Percentiles rank a stretch among this genome's conserved stretches.
Conservation (phyloP, 306 rosid species). For the Cucurbita ficifolia region DNA sequence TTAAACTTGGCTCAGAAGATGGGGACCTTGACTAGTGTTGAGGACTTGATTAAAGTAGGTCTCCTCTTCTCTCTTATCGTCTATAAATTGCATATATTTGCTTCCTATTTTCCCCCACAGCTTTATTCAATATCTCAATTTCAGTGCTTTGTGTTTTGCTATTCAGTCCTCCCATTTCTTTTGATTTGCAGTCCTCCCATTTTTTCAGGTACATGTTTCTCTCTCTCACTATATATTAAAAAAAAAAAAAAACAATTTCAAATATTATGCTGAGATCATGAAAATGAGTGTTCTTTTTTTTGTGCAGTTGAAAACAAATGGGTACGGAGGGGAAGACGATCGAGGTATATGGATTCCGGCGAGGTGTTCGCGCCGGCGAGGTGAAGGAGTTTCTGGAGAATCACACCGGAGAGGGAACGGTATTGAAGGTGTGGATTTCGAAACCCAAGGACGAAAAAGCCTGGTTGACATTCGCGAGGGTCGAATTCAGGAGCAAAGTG, state of each 20-base stretch:
- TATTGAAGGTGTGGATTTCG: conserved; percentile 12
- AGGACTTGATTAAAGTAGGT: not conserved
- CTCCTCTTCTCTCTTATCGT: not conserved
- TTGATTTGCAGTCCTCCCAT: not conserved
- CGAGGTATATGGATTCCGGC: conserved; percentile 24
- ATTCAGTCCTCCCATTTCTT: not conserved
- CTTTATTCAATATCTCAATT: not conserved
- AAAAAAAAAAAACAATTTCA: no score
- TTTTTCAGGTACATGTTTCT: not conserved
- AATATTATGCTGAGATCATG: no score
- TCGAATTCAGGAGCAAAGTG: conserved; percentile 19
- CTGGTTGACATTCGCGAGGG: conserved; percentile 14
- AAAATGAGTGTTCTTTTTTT: no score
- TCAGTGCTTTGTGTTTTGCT: not conserved
- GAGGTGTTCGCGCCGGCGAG: conserved; percentile 11
- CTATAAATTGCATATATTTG: not conserved
- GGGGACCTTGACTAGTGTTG: not conserved
- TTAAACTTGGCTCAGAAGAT: not conserved
- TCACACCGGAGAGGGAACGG: conserved; percentile 30
- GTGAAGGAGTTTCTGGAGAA: conserved; percentile 27
- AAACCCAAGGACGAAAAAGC: conserved; percentile 3
- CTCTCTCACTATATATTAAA: not conserved
- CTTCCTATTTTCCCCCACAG: not conserved
- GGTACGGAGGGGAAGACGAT: conserved; percentile 10
- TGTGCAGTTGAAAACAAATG: not conserved